A percentile compares a stretch with the other conserved stretches of the same genome.
Conservation (phyloP, 73 alveolate species). For the Tetrahymena borealis region DNA sequence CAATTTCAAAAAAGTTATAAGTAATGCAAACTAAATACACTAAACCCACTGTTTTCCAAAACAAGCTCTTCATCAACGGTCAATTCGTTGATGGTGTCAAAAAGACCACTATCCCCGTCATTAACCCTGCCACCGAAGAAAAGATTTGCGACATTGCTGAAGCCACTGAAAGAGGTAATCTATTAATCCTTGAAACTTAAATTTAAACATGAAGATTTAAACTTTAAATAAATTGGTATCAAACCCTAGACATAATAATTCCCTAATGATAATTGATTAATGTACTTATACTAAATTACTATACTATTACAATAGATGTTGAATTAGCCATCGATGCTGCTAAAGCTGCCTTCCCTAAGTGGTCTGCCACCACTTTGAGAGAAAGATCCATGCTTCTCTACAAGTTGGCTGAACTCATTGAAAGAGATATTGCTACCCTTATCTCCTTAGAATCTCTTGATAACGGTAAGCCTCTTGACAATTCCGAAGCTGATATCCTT, state of each 20-base stretch:
- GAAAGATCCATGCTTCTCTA: constrained; percentile 48
- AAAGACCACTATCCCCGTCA: constrained; percentile 39
- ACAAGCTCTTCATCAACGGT: constrained; percentile 44
- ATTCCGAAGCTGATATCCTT: constrained; percentile 55
- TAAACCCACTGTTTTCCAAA: constrained; percentile 4
- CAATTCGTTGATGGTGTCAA: constrained; percentile 42
- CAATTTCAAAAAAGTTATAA: not conserved
- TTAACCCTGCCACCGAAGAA: constrained; percentile 66
- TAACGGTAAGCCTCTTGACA: constrained; percentile 64
- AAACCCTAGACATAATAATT: too few species aligned
- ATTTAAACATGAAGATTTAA: too few species aligned
- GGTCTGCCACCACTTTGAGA: constrained; percentile 15
- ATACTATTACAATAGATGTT: constrained; percentile 59
- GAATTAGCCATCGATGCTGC: constrained; percentile 75
- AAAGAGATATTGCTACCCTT: constrained; percentile 43
- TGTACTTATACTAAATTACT: not conserved
- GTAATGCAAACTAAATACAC: not conserved
- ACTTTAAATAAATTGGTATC: too few species aligned
- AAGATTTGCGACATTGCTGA: constrained; percentile 15
- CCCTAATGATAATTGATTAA: too few species aligned
- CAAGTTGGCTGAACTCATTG: constrained; percentile 64
- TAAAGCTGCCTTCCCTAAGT: constrained; percentile 63
- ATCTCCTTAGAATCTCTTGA: constrained; percentile 69
- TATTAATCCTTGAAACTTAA: not conserved
- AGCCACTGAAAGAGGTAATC: not conserved